Conservation (phyloP, 164 flowering plant species). For the Echeveria elegans region DNA sequence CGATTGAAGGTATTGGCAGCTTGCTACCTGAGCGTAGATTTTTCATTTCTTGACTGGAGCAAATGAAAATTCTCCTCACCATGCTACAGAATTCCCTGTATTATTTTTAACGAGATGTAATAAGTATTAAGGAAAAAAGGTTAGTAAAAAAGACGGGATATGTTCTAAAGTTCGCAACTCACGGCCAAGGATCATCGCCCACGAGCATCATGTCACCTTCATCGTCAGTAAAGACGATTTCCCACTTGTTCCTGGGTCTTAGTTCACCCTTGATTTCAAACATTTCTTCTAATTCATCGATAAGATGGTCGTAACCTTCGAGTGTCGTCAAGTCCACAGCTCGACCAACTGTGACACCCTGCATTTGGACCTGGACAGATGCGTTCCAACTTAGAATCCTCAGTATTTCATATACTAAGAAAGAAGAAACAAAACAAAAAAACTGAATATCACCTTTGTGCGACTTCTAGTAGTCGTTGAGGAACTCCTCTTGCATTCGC, state of each 20-base stretch:
- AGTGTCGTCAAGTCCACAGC: conserved; percentile 72
- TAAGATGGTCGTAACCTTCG: conserved; percentile 62
- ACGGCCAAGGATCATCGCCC: conserved; percentile 95
- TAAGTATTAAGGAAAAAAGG: background rate
- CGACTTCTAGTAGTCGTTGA: conserved; percentile 51
- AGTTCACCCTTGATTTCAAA: conserved; percentile 80
- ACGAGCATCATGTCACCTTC: conserved; percentile 96
- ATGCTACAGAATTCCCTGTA: conserved; percentile 86
- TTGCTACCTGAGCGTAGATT: conserved; percentile 45
- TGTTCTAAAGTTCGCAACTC: conserved; percentile 12
- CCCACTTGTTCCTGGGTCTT: conserved; percentile 56
- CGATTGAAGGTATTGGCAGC: conserved; percentile 26
- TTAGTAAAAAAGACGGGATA: background rate
- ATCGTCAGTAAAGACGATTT: conserved; percentile 75
- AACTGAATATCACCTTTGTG: conserved; percentile 53
- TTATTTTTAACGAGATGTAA: background rate
- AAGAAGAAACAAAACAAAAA: background rate
- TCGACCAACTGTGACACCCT: conserved; percentile 86
- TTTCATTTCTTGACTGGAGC: conserved; percentile 74
- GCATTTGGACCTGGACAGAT: conserved; percentile 74
- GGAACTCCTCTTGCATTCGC: conserved; percentile 44
- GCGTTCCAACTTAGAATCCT: background rate
- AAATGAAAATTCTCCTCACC: conserved; percentile 67
- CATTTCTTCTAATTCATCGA: conserved; percentile 68
- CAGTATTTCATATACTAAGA: background rate